Evolutionary conservation across 1,284 basidiomycete species (phyloP), one percentile per base, ranked within the genome.

Genomic region (Trichosporon sp.): DNA sequence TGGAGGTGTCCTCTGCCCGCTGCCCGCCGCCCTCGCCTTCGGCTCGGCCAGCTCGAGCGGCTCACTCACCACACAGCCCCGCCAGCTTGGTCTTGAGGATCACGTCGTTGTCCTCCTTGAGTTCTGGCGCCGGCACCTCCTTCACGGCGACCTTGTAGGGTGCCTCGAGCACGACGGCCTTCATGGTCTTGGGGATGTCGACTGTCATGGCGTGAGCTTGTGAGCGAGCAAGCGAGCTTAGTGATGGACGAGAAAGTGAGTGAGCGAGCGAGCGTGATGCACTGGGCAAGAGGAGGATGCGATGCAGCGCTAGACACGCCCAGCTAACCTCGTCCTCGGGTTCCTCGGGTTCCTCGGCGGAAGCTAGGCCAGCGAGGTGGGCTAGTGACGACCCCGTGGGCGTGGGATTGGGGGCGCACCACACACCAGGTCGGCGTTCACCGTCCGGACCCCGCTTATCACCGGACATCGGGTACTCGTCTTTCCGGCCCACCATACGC

Each of bases 41-140:
- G 34, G 6, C 60, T 32, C 29, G 58, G 34, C 23, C 35, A 18
- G 15, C 32, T 18, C n/a, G 27, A 12, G 1, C 42, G 13, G 13
- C 31, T 12, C n/a, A 77, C 77, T 44, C 44, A 80, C 81, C 80
- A 51, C 80, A 81, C 23, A 81, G 70, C 12, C 79, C 80, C 1
- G 80, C 72, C 0, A 75, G 35, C 7, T 72, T 71, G 23, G 74
- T 74, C 70, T 78, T 80, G 60, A 83, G 63, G 35, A 83, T 75
- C 6, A 77, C 78, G 66, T 83, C 80, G 11, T 68, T 72, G 23
- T 72, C 70, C 25, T 72, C 63, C 64, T 74, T 35, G 51, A 81
- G 67, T 44, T 62, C 66, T 3, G 81, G 80, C 6, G 73, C 69
- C 1, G 79, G 76, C 1, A 75, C 65, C 18, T 78, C 69, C 64